Evolutionary conservation across 805 yeast species (phyloP).

Genomic region (Nakazawaea siamensis): DNA sequence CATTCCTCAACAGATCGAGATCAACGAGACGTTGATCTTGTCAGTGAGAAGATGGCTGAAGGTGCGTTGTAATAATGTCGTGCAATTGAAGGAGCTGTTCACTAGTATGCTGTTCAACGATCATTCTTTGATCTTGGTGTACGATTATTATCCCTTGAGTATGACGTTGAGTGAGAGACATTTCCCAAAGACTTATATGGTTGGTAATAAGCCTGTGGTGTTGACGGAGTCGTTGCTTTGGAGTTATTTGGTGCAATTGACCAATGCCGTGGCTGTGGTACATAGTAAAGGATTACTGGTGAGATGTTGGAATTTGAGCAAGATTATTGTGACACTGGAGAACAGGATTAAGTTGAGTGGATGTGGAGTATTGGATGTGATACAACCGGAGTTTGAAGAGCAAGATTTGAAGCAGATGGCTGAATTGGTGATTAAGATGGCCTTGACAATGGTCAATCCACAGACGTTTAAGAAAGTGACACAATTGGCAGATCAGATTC

Average conservation of each 20-base stretch:
- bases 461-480: conserved; percentile 11
- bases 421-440: conserved; percentile 45
- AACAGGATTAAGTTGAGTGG: conserved; percentile 66
- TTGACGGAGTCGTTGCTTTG: conserved; percentile 64
- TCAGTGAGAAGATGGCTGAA: conserved; percentile 61
- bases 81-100: conserved; percentile 71
- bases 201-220: conserved; percentile 31
- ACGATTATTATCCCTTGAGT: conserved; percentile 80
- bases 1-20: conserved; percentile 31
- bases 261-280: conserved; percentile 56
- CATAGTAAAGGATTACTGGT: conserved; percentile 62
- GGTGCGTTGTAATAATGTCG: conserved; percentile 49
- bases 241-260: conserved; percentile 69
- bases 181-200: conserved; percentile 31
- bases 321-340: conserved; percentile 64
- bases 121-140: conserved; percentile 63
- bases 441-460: conserved; percentile 25
- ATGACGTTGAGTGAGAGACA: conserved; percentile 65
- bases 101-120: conserved; percentile 84
- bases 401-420: conserved; percentile 59
- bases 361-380: conserved; percentile 63
- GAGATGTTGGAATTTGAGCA: conserved; percentile 54
- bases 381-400: conserved; percentile 36
- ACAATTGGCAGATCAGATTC: conserved; percentile 18
- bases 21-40: conserved; percentile 51